Conservation (phyloP, 179 eudicot species). For the Heliamphora pulchella region DNA sequence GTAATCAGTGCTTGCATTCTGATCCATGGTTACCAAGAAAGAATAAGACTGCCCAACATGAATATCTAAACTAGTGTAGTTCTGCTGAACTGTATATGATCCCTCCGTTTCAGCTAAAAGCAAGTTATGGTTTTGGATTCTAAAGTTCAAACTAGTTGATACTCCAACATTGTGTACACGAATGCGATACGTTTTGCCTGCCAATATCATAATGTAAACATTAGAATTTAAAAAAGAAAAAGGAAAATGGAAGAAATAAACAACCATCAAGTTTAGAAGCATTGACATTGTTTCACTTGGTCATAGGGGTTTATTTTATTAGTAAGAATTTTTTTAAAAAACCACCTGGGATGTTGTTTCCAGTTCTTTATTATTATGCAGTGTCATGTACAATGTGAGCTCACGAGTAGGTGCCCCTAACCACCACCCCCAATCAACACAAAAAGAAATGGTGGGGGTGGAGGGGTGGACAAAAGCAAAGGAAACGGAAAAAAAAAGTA, state of each 20-base stretch:
- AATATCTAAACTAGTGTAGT: slow-evolving; percentile 65
- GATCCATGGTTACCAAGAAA: slow-evolving; percentile 91
- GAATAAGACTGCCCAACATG: slow-evolving; percentile 97
- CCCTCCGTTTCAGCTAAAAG: slow-evolving; percentile 92
- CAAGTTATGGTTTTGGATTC: slow-evolving; percentile 72
- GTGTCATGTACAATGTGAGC: not conserved
- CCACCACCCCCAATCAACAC: too few species aligned
- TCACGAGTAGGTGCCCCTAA: too few species aligned
- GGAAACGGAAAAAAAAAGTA: too few species aligned
- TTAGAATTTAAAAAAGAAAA: not conserved
- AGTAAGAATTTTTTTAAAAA: too few species aligned
- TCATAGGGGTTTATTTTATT: too few species aligned
- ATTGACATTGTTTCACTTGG: not conserved
- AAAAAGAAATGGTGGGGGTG: too few species aligned
- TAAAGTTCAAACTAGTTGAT: slow-evolving; percentile 78
- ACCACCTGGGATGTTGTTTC: not conserved
- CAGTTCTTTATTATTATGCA: not conserved
- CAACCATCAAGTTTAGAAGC: not conserved
- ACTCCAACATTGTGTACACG: slow-evolving; percentile 85
- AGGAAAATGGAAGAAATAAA: not conserved
- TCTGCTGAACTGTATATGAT: slow-evolving; percentile 60
- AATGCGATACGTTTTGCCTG: slow-evolving; percentile 85
- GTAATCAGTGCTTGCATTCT: slow-evolving; percentile 88
- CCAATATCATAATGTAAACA: not conserved
- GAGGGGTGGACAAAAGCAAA: too few species aligned